A percentile compares a stretch with the other conserved stretches of the same genome.
These are phyloP conservation scores for Mycena capillaripes DNA, from an alignment of 768 basidiomycete genomes.

Conservation along the genomic window DNA sequence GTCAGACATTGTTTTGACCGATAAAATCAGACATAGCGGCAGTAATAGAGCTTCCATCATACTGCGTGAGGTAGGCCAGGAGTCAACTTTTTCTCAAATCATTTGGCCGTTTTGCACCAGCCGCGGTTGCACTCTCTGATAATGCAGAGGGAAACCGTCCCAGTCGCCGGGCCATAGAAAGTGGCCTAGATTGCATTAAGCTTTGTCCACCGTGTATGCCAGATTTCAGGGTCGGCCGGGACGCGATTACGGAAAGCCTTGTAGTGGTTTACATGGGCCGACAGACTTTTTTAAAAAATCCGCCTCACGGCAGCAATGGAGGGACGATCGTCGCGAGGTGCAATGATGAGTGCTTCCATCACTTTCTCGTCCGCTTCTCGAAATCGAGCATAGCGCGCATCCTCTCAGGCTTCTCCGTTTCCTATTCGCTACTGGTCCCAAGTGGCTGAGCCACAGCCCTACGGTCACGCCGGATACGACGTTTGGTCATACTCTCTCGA, in stretches of 20 bases:
- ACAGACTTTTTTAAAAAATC: constrained; percentile 35
- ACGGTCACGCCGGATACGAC: too few species aligned
- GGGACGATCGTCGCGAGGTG: constrained; percentile 36
- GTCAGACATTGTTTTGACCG: background rate
- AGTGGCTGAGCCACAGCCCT: too few species aligned
- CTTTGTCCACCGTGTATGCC: constrained; percentile 39
- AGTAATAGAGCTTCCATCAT: constrained; percentile 37
- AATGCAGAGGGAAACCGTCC: constrained; percentile 38
- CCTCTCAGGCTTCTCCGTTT: constrained; percentile 42
- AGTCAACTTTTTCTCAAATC: constrained; percentile 42
- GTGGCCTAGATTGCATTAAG: constrained; percentile 38
- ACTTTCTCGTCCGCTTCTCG: constrained; percentile 31
- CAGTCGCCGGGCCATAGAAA: constrained; percentile 36
- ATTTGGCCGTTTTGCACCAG: too few species aligned
- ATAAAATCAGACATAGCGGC: background rate
- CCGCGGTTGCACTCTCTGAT: constrained; percentile 34
- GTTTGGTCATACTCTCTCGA: too few species aligned
- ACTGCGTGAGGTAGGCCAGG: constrained; percentile 40
- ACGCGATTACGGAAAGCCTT: too few species aligned
- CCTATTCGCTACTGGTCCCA: constrained; percentile 38
- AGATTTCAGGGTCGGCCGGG: constrained; percentile 37
- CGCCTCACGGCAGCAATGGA: constrained; percentile 38
- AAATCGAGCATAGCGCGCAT: constrained; percentile 33
- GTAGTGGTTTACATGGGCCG: constrained; percentile 35
- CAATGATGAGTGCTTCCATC: constrained; percentile 32